Evolutionary conservation across 2,329 filamentous ascomycete species (phyloP).

Genomic region (Cladosporium sp.): DNA sequence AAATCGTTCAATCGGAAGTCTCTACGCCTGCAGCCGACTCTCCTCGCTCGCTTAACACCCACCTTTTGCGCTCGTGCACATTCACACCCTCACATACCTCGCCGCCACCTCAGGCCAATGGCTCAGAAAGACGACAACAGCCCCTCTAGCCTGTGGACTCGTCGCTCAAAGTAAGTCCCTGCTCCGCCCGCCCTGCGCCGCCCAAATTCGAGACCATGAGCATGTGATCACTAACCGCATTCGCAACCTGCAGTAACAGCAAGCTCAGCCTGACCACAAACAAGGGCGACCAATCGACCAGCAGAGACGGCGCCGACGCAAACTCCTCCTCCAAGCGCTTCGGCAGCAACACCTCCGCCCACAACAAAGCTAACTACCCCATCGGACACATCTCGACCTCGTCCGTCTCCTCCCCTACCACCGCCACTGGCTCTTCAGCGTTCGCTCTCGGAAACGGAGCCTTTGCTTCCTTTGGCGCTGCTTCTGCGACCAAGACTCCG

Average conservation of each 20-base stretch:
- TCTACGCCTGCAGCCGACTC: conserved; percentile 12
- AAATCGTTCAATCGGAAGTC: conserved; percentile 17
- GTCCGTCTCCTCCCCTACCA: conserved; percentile 69
- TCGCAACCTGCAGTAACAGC: conserved; percentile 61
- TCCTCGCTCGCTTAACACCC: conserved; percentile 17
- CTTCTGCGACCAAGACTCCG: conserved; percentile 71
- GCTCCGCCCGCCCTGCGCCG: conserved; percentile 8
- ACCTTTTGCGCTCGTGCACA: conserved; percentile 15
- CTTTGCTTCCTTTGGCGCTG: conserved; percentile 87
- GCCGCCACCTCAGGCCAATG: conserved; percentile 27
- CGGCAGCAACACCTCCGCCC: conserved; percentile 64
- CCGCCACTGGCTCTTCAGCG: conserved; percentile 75
- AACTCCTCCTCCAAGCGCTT: conserved; percentile 65
- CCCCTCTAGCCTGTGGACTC: conserved; percentile 63
- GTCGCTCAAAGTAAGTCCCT: conserved; percentile 74
- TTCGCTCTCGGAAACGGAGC: conserved; percentile 94
- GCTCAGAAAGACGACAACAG: conserved; percentile 38
- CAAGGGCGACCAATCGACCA: conserved; percentile 54
- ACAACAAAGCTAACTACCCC: conserved; percentile 72
- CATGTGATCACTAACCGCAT: conserved; percentile 27
- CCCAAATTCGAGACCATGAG: neutral
- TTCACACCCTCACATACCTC: conserved; percentile 1
- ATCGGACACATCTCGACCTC: conserved; percentile 69
- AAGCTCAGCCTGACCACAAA: conserved; percentile 88
- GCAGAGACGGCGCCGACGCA: conserved; percentile 53